Percentiles rank a stretch among this genome's conserved stretches.
Conservation (phyloP, 2,329 filamentous ascomycete species). For the Diaporthe batatas region DNA sequence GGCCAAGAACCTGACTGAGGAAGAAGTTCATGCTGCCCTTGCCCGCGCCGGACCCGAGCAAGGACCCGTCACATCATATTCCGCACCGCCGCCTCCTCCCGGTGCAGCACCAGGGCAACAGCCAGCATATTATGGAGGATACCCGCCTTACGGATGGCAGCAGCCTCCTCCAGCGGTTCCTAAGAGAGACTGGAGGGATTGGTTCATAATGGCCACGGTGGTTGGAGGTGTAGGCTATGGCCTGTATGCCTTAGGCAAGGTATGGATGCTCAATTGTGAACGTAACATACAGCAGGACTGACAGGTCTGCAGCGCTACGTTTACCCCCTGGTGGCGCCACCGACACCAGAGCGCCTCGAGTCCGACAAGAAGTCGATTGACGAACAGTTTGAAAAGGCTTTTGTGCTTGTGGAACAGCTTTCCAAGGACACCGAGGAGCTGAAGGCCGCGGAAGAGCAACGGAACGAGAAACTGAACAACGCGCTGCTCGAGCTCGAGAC, state of each 20-base stretch:
- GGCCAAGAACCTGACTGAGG: slow-evolving; percentile 96
- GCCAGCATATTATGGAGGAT: slow-evolving; percentile 59
- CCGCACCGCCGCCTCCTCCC: slow-evolving; percentile 58
- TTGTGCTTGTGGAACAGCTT: slow-evolving; percentile 91
- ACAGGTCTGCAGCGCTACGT: slow-evolving; percentile 79
- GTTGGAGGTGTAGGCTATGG: slow-evolving; percentile 91
- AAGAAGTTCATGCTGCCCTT: slow-evolving; percentile 90
- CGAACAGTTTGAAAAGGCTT: slow-evolving; percentile 92
- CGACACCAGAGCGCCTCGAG: slow-evolving; percentile 92
- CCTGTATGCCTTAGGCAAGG: slow-evolving; percentile 88
- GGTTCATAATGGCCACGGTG: slow-evolving; percentile 99
- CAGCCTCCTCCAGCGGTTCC: slow-evolving; percentile 71
- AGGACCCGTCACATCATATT: slow-evolving; percentile 55
- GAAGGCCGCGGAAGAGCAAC: slow-evolving; percentile 86
- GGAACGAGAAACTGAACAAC: slow-evolving; percentile 85
- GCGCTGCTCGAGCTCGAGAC: slow-evolving; percentile 87
- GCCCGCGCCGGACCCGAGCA: slow-evolving; percentile 77
- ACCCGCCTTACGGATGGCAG: slow-evolving; percentile 69
- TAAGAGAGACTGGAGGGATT: slow-evolving; percentile 94
- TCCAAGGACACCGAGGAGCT: slow-evolving; percentile 89
- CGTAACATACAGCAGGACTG: too few species aligned
- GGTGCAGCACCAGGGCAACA: slow-evolving; percentile 60
- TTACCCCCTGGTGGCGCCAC: slow-evolving; percentile 89
- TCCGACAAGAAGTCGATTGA: slow-evolving; percentile 95
- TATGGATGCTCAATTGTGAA: slow-evolving; percentile 52